A percentile compares a stretch with the other conserved stretches of the same genome.
These are phyloP conservation scores for Colletotrichum chrysophilum DNA, from an alignment of 2,329 filamentous ascomycete species.

Conservation along the genomic window DNA sequence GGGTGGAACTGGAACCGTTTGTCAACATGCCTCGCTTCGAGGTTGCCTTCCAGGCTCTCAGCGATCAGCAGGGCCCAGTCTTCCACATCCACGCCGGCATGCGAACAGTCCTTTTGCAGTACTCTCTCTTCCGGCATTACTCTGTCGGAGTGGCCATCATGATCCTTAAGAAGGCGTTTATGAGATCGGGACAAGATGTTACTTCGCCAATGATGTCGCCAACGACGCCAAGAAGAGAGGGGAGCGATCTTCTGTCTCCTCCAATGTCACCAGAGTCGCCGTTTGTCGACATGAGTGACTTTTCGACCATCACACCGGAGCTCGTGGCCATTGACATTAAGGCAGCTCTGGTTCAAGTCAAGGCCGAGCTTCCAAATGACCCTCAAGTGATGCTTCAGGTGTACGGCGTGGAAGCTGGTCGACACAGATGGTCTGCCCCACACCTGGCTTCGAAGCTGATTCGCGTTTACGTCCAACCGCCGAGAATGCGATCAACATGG, in stretches of 20 bases:
- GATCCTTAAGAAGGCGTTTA: constrained; percentile 75
- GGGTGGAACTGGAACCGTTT: constrained; percentile 85
- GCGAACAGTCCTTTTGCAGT: constrained; percentile 80
- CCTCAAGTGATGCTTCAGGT: constrained; percentile 92
- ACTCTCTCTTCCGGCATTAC: constrained; percentile 94
- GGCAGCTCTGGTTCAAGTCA: constrained; percentile 82
- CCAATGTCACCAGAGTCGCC: constrained; percentile 39
- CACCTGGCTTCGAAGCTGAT: constrained; percentile 79
- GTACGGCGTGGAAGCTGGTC: constrained; percentile 80
- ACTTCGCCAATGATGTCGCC: constrained; percentile 23
- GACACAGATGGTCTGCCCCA: constrained; percentile 86
- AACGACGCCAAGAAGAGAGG: constrained; percentile 29
- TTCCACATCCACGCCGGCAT: constrained; percentile 87
- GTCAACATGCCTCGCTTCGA: constrained; percentile 87
- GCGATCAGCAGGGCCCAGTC: constrained; percentile 84
- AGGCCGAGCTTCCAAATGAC: constrained; percentile 86
- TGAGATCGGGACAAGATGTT: constrained; percentile 52
- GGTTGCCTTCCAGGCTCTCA: constrained; percentile 81
- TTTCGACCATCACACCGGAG: constrained; percentile 55
- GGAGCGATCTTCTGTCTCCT: constrained; percentile 40
- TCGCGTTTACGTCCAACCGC: constrained; percentile 87
- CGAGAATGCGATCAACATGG: constrained; percentile 84
- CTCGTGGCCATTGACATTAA: constrained; percentile 84
- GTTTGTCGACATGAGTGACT: constrained; percentile 31
- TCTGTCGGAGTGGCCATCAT: constrained; percentile 81